These are phyloP conservation scores for Fusarium coffeatum DNA, from an alignment of 2,329 filamentous ascomycete genomes.

Conservation along the genomic window DNA sequence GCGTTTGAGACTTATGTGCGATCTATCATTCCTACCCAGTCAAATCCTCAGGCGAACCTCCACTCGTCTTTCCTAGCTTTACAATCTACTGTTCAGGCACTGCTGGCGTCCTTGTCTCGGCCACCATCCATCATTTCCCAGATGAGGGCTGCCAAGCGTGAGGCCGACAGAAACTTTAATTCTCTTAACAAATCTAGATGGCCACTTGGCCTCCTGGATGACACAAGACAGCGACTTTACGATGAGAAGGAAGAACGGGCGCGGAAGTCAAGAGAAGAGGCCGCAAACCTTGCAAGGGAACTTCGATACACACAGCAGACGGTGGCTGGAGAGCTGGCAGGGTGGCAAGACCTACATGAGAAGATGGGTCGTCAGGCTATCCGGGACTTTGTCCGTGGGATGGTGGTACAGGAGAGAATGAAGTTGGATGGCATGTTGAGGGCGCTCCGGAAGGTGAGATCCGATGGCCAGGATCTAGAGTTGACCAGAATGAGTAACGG, in stretches of 20 bases:
- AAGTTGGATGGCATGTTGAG: slow-evolving; percentile 83
- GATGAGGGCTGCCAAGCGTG: slow-evolving; percentile 79
- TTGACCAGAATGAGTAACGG: slow-evolving; percentile 29
- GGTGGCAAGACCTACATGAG: slow-evolving; percentile 92
- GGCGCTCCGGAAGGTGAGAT: slow-evolving; percentile 73
- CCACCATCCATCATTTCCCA: slow-evolving; percentile 81
- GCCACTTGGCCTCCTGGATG: slow-evolving; percentile 86
- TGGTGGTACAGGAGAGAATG: slow-evolving; percentile 83
- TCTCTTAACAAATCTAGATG: slow-evolving; percentile 81
- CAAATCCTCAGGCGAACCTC: slow-evolving; percentile 77
- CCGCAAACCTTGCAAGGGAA: slow-evolving; percentile 80
- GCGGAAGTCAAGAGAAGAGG: slow-evolving; percentile 74
- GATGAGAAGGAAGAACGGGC: slow-evolving; percentile 88
- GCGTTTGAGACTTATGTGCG: slow-evolving; percentile 80
- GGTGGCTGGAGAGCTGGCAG: slow-evolving; percentile 89
- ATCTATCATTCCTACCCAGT: slow-evolving; percentile 73
- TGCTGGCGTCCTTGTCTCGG: slow-evolving; percentile 81
- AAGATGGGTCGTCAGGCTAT: slow-evolving; percentile 80
- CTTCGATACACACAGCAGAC: slow-evolving; percentile 92
- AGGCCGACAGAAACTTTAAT: slow-evolving; percentile 81
- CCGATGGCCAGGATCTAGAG: slow-evolving; percentile 23
- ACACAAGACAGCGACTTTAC: slow-evolving; percentile 83
- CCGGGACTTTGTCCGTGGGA: slow-evolving; percentile 78
- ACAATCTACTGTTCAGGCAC: slow-evolving; percentile 85
- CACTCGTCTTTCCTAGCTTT: slow-evolving; percentile 82